Evolutionary conservation across 2,329 filamentous ascomycete species (phyloP), one percentile per base, ranked within the genome.

Genomic region (Phaeosphaeriaceae sp.): DNA sequence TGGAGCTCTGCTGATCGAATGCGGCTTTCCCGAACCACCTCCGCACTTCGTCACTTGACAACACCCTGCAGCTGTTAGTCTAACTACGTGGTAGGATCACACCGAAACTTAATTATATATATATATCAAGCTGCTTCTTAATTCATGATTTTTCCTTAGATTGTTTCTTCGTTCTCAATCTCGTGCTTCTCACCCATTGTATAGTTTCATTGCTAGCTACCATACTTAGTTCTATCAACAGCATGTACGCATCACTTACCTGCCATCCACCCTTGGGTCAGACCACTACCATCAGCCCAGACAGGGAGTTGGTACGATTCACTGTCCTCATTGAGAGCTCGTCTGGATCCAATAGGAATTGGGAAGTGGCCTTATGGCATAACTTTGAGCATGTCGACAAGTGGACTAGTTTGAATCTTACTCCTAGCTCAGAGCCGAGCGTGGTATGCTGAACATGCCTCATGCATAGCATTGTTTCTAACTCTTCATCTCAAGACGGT

Each of bases 281-380:
- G 67, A 81, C 89, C 18, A 92, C 90, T 1, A 79, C 83, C 40
- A 66, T 89, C 16, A 72, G 77, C 20, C 66, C 74, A 32, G 61
- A 70, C 15, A 69, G 73, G 48, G 64, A 73, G 15, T 63, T 66
- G 63, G 76, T 88, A 32, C 68, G 71, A 1, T 87, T 97, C 58
- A 86, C 83, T 0, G 86, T 88, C 6, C 73, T 92, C 11, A 78
- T 96, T 26, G 86, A 92, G 60, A 83, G 87, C 34, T 83, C 83
- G 33, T 72, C 70, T 17, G 77, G 77, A 29, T 81, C 81, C 38
- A 77, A 79, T 6, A 74, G 82, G 52, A 64, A 79, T 16, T 94
- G 89, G 87, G 82, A 94, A 60, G 83, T 91, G 26, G 83, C 83
- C 13, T 73, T 95, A 6, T 96, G 91, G 90, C 84, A 90, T 54